phyloP scores from a whole-genome alignment of 192 early-diverging fungal genomes.

The Coemansia sp. region DNA sequence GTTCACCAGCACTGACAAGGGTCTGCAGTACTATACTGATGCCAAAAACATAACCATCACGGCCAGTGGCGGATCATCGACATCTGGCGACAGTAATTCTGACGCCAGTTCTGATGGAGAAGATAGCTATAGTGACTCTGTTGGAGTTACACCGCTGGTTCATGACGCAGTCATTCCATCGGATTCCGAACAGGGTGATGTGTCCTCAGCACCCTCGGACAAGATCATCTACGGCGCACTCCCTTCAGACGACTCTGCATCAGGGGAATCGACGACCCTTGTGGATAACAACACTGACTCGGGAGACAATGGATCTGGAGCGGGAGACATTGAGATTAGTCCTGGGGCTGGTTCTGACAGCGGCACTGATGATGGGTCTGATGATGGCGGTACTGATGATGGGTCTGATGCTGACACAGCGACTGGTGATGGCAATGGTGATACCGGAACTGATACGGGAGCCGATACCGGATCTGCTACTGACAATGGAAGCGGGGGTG shows the following conservation, averaged over 20 bases:
- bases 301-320: background rate
- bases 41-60: constrained; percentile 10
- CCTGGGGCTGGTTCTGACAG: background rate
- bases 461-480: too few relatives aligned
- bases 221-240: too few relatives aligned
- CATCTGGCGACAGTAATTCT: background rate
- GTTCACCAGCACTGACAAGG: constrained; percentile 17
- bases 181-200: too few relatives aligned
- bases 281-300: background rate
- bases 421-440: background rate
- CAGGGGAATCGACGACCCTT: background rate
- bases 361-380: background rate
- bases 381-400: background rate
- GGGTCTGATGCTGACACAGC: background rate
- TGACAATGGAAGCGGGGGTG: too few relatives aligned
- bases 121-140: background rate
- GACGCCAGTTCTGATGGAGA: background rate
- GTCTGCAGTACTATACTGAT: constrained; percentile 12
- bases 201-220: too few relatives aligned
- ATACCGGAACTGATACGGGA: too few relatives aligned
- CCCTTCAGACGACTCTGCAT: too few relatives aligned
- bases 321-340: background rate
- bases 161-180: background rate
- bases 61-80: background rate
- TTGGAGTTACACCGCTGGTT: background rate